Conservation (phyloP, 2,329 filamentous ascomycete species). For the Monilinia fructicola region DNA sequence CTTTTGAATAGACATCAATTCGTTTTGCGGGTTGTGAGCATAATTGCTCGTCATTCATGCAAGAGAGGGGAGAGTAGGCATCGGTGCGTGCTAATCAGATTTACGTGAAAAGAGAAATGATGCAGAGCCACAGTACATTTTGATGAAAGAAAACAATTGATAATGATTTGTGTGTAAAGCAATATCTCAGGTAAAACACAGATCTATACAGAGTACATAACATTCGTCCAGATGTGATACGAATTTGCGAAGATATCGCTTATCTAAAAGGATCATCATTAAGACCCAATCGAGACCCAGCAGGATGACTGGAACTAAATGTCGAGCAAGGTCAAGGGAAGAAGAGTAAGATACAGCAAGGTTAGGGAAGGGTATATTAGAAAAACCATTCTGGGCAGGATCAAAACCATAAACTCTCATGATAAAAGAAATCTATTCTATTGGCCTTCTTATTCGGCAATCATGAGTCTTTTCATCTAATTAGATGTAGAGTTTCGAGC, state of each 20-base stretch:
- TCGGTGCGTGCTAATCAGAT: background rate
- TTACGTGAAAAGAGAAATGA: background rate
- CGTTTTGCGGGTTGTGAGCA: too few species aligned
- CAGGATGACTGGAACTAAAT: background rate
- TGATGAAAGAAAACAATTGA: background rate
- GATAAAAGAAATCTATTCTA: slow-evolving; percentile 1
- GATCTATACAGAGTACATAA: too few species aligned
- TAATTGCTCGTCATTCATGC: too few species aligned
- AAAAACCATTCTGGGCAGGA: background rate
- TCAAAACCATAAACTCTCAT: background rate
- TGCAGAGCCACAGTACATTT: background rate
- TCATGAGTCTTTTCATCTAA: background rate
- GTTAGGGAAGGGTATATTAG: background rate
- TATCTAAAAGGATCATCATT: background rate
- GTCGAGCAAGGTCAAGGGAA: background rate
- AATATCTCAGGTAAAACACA: background rate
- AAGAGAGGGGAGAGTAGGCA: too few species aligned
- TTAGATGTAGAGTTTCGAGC: slow-evolving; percentile 10
- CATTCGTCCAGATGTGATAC: background rate
- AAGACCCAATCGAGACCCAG: background rate
- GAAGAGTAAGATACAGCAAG: background rate
- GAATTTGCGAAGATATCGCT: background rate
- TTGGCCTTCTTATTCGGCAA: background rate
- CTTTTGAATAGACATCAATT: too few species aligned
- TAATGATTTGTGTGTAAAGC: background rate